phyloP scores from a whole-genome alignment of 1,284 basidiomycete genomes.

The Trametes pubescens region DNA sequence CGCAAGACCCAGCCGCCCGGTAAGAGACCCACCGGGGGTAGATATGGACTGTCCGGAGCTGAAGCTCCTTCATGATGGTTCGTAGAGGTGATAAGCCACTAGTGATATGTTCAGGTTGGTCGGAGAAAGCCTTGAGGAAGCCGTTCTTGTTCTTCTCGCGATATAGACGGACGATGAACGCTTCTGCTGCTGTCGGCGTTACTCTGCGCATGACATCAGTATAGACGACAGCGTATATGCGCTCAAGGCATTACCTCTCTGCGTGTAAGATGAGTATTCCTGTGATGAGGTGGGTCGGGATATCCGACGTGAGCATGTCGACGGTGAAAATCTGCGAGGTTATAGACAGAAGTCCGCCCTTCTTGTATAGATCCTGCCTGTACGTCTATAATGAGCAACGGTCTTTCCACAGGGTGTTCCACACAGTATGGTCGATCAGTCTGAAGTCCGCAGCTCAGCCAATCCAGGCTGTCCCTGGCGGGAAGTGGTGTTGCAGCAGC shows the following conservation, averaged over 20 bases:
- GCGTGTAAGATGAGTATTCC: slow-evolving; percentile 96
- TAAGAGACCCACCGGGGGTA: slow-evolving; percentile 79
- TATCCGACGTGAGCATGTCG: slow-evolving; percentile 90
- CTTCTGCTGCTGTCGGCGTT: slow-evolving; percentile 84
- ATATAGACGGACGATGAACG: slow-evolving; percentile 91
- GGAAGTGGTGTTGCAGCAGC: no score
- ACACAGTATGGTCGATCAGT: no score
- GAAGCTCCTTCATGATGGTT: slow-evolving; percentile 93
- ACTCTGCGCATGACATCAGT: slow-evolving; percentile 60
- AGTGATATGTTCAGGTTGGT: slow-evolving; percentile 94
- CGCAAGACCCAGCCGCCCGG: not conserved
- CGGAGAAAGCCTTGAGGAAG: slow-evolving; percentile 97
- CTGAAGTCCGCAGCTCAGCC: no score
- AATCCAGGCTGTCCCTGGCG: no score
- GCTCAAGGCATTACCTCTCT: slow-evolving; percentile 67
- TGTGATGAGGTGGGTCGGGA: slow-evolving; percentile 87
- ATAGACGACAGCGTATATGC: not conserved
- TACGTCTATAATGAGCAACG: slow-evolving; percentile 14
- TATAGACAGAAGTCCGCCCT: slow-evolving; percentile 90
- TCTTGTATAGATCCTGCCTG: slow-evolving; percentile 87
- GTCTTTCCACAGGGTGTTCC: not conserved
- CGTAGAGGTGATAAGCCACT: slow-evolving; percentile 91
- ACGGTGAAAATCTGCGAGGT: slow-evolving; percentile 95
- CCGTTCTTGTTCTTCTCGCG: slow-evolving; percentile 88
- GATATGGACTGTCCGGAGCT: slow-evolving; percentile 87